Evolutionary conservation across 805 yeast species (phyloP).

Genomic region (Yamadazyma laniorum): DNA sequence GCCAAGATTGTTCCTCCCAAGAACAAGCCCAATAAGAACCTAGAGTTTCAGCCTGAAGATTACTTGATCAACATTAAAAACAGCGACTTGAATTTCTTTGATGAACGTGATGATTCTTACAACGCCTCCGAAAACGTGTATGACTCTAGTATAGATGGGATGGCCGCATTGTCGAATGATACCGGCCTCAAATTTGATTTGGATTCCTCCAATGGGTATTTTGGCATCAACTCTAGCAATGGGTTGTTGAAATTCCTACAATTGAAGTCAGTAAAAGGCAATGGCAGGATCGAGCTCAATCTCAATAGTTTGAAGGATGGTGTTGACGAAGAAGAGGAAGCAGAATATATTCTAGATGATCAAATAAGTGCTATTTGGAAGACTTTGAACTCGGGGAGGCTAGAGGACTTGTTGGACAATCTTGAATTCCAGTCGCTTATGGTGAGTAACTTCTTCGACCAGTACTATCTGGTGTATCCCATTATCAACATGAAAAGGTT

Average conservation of each 20-base stretch:
- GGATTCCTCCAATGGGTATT: slow-evolving; percentile 53
- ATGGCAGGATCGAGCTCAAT: slow-evolving; percentile 23
- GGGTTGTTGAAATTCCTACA: slow-evolving; percentile 50
- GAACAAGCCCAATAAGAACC: slow-evolving; percentile 3
- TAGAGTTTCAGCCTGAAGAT: slow-evolving; percentile 19
- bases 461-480: slow-evolving; percentile 20
- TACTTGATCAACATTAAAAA: slow-evolving; percentile 19
- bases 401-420: slow-evolving; percentile 19
- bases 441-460: slow-evolving; percentile 16
- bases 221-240: slow-evolving; percentile 63
- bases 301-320: slow-evolving; percentile 11
- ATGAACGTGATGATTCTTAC: slow-evolving; percentile 17
- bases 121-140: slow-evolving; percentile 13
- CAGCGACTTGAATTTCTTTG: slow-evolving; percentile 19
- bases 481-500: slow-evolving; percentile 19
- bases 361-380: slow-evolving; percentile 18
- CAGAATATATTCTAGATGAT: slow-evolving; percentile 18
- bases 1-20: slow-evolving; percentile 8
- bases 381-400: slow-evolving; percentile 15
- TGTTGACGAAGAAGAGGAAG: slow-evolving; percentile 10
- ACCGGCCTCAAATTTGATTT: slow-evolving; percentile 22
- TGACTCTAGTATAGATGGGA: slow-evolving; percentile 48
- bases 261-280: slow-evolving; percentile 27
- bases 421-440: slow-evolving; percentile 15
- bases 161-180: slow-evolving; percentile 55